These are phyloP conservation scores for Fusarium burgessii DNA, from an alignment of 2,329 filamentous ascomycete genomes.

Conservation along the genomic window DNA sequence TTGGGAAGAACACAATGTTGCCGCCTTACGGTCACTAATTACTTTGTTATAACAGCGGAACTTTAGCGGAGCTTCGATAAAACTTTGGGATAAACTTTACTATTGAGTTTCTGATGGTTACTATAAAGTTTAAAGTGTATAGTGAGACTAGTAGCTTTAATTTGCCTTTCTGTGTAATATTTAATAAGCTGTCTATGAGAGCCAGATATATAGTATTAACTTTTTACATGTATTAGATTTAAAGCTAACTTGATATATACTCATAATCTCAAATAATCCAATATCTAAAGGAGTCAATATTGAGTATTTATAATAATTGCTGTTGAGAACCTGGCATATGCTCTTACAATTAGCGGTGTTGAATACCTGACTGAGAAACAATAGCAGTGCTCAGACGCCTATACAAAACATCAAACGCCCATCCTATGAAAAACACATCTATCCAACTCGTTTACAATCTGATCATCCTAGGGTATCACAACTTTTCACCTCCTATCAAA, in stretches of 20 bases:
- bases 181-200: too few species aligned
- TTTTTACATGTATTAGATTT: too few species aligned
- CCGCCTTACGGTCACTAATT: too few species aligned
- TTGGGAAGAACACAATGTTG: not conserved
- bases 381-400: not conserved
- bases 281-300: not conserved
- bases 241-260: too few species aligned
- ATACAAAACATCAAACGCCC: not conserved
- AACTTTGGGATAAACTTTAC: too few species aligned
- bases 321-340: constrained; percentile 30
- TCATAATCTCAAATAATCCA: too few species aligned
- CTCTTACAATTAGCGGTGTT: constrained; percentile 13
- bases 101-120: too few species aligned
- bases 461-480: constrained; percentile 29
- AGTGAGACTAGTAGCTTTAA: too few species aligned
- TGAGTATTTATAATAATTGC: not conserved
- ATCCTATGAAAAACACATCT: not conserved
- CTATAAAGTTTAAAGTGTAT: too few species aligned
- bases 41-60: too few species aligned
- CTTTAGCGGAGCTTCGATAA: not conserved
- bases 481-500: constrained; percentile 38
- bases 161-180: too few species aligned
- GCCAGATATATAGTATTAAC: too few species aligned
- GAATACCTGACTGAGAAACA: constrained; percentile 5
- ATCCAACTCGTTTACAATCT: not conserved